phyloP scores from a whole-genome alignment of 345 rosid species.

The Dipteronia dyeriana region DNA sequence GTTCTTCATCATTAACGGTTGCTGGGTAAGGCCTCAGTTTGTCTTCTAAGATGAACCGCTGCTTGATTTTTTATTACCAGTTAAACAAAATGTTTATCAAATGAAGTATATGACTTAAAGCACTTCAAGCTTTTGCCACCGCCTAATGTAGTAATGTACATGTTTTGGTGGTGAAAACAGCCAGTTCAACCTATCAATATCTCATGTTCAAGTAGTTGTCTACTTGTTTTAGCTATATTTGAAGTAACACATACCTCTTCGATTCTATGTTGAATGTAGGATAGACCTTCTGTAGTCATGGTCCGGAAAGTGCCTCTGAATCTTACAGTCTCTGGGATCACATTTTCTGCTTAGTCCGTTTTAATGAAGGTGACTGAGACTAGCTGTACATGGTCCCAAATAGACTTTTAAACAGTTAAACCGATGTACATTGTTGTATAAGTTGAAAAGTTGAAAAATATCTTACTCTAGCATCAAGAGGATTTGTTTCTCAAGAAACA shows the following conservation, averaged over 20 bases:
- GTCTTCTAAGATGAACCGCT: slow-evolving; percentile 47
- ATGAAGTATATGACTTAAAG: background rate
- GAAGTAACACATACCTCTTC: slow-evolving; percentile 35
- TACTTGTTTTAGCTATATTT: no score
- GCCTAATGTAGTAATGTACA: no score
- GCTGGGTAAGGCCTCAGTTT: slow-evolving; percentile 44
- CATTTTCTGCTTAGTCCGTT: slow-evolving; percentile 43
- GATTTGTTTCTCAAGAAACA: slow-evolving; percentile 59
- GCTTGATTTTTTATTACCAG: slow-evolving; percentile 53
- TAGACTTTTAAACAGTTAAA: background rate
- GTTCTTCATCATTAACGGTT: slow-evolving; percentile 42
- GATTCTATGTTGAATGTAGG: slow-evolving; percentile 41
- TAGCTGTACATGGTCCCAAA: background rate
- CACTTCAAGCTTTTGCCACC: no score
- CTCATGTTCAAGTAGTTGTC: no score
- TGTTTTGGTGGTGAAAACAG: no score
- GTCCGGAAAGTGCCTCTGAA: slow-evolving; percentile 56
- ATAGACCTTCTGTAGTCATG: slow-evolving; percentile 43
- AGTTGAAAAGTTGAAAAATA: background rate
- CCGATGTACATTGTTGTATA: background rate
- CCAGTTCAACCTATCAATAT: no score
- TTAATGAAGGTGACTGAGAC: slow-evolving; percentile 42
- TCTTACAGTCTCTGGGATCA: slow-evolving; percentile 44
- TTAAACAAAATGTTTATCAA: background rate
- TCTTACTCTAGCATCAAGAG: slow-evolving; percentile 45